These are phyloP conservation scores for Albifimbria verrucaria DNA, from an alignment of 2,329 filamentous ascomycete species.

Conservation along the genomic window DNA sequence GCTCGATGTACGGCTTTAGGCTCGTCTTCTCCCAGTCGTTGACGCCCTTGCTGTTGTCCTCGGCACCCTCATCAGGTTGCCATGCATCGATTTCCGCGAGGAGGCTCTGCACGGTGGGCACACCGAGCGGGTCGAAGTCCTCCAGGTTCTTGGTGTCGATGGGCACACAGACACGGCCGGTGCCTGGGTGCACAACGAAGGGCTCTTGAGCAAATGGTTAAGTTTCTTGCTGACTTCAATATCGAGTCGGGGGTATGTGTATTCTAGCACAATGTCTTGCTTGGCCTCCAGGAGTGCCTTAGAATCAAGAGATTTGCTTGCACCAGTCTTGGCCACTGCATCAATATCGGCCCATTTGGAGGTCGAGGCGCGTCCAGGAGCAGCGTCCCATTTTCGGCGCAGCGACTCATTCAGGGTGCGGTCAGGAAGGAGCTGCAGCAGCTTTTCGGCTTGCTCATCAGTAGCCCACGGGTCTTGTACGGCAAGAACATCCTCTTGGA, in stretches of 20 bases:
- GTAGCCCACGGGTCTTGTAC: conserved; percentile 83
- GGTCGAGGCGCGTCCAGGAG: conserved; percentile 70
- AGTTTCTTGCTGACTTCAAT: conserved; percentile 97
- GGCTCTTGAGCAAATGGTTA: conserved; percentile 95
- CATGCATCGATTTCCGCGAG: conserved; percentile 84
- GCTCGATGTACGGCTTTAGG: conserved; percentile 86
- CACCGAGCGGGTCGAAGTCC: conserved; percentile 78
- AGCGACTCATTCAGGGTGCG: conserved; percentile 72
- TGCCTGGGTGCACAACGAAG: conserved; percentile 97
- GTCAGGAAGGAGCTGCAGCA: conserved; percentile 84
- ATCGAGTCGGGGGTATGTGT: conserved; percentile 95
- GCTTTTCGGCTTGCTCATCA: conserved; percentile 67
- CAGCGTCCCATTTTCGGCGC: conserved; percentile 85
- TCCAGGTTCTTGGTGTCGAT: conserved; percentile 75
- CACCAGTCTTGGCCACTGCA: conserved; percentile 72
- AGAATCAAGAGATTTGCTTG: conserved; percentile 68
- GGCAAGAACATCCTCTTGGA: conserved; percentile 75
- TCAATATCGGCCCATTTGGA: conserved; percentile 97
- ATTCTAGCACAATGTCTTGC: conserved; percentile 93
- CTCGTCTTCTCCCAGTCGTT: conserved; percentile 98
- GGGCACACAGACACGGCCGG: conserved; percentile 90
- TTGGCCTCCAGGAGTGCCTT: conserved; percentile 80
- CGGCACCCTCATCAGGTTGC: conserved; percentile 44
- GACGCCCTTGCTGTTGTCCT: conserved; percentile 37
- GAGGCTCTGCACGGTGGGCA: conserved; percentile 85